Evolutionary conservation across 169 alveolate species (phyloP).

Genomic region (Fabrea salina): DNA sequence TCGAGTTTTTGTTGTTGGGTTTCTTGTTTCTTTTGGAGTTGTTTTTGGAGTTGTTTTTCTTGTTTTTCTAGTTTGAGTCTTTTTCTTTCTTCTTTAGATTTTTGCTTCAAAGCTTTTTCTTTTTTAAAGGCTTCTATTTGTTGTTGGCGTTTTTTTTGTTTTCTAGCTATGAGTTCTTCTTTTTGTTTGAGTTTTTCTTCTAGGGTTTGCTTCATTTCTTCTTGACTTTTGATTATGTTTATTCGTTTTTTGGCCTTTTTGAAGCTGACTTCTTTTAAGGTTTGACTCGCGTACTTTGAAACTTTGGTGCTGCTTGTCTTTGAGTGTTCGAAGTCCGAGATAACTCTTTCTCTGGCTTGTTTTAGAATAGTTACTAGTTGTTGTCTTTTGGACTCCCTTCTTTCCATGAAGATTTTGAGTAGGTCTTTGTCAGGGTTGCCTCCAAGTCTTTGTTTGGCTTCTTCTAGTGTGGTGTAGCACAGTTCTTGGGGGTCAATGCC

Average conservation of each 20-base stretch:
- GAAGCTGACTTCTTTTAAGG: no score
- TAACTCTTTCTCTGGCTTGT: no score
- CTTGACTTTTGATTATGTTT: background rate
- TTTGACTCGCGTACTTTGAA: no score
- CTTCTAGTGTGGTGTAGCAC: slow-evolving; percentile 28
- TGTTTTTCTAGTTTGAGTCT: slow-evolving; percentile 8
- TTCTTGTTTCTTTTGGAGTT: background rate
- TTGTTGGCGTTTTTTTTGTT: background rate
- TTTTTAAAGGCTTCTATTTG: background rate
- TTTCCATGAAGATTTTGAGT: no score
- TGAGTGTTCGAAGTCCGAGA: no score
- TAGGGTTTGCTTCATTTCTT: background rate
- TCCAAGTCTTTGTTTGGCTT: no score
- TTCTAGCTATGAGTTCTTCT: background rate
- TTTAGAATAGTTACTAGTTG: no score
- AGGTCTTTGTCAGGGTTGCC: no score
- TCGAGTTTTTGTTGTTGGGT: background rate
- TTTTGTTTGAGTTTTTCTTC: background rate
- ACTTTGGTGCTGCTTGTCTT: no score
- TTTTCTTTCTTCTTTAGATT: slow-evolving; percentile 11
- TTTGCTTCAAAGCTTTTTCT: background rate
- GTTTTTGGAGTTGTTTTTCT: background rate
- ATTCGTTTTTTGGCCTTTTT: no score
- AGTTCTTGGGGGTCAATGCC: slow-evolving; percentile 65
- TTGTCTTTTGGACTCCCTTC: no score